phyloP scores from a whole-genome alignment of 129 eudicot species.

The Flaveria brownii region DNA sequence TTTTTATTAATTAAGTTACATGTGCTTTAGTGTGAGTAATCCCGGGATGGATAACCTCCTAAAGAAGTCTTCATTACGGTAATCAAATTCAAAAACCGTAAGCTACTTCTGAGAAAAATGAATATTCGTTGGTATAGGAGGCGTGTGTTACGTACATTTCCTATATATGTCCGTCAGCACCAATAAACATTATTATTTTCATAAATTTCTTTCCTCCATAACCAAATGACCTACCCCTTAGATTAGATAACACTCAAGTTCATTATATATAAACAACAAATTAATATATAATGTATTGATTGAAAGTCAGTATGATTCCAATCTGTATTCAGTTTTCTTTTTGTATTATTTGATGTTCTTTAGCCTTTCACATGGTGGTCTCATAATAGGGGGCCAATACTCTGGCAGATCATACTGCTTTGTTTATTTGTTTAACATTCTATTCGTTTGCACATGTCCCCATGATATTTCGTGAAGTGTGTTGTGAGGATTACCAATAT shows the following conservation, averaged over 20 bases:
- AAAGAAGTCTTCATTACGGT: too few relatives aligned
- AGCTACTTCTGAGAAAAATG: too few relatives aligned
- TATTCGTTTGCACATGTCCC: background rate
- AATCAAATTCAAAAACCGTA: too few relatives aligned
- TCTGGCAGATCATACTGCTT: constrained; percentile 24
- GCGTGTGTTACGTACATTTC: too few relatives aligned
- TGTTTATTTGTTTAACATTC: constrained; percentile 7
- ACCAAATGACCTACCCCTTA: background rate
- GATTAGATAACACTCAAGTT: background rate
- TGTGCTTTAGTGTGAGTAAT: too few relatives aligned
- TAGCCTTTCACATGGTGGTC: constrained; percentile 26
- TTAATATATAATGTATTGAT: background rate
- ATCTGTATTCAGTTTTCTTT: background rate
- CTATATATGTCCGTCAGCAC: too few relatives aligned
- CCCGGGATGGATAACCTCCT: too few relatives aligned
- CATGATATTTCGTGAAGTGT: constrained; percentile 10
- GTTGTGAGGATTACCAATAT: background rate
- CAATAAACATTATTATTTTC: too few relatives aligned
- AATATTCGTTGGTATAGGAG: too few relatives aligned
- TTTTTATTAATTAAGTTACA: too few relatives aligned
- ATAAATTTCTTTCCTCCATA: too few relatives aligned
- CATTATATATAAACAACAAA: background rate
- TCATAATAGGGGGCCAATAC: constrained; percentile 31
- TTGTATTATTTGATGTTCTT: constrained; percentile 14
- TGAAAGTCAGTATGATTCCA: background rate